Evolutionary conservation across 805 yeast genomes (phyloP).

Genomic region (Candida chilensis): DNA sequence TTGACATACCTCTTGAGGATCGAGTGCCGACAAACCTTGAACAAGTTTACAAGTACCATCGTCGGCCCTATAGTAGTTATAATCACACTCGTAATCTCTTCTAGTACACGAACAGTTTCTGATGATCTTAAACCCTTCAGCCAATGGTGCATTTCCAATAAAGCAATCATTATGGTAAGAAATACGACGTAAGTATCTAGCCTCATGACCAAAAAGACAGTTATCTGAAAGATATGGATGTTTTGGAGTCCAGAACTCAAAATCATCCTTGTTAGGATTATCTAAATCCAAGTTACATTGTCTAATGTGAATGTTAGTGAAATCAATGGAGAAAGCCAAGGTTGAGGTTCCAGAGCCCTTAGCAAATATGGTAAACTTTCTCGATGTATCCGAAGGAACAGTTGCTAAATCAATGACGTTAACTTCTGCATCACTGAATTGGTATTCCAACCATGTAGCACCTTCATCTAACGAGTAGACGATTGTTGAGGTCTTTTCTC

Average conservation of each 20-base stretch:
- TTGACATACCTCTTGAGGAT: conserved; percentile 51
- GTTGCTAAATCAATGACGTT: conserved; percentile 70
- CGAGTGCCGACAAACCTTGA: conserved; percentile 61
- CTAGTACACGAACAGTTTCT: conserved; percentile 79
- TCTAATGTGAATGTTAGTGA: conserved; percentile 37
- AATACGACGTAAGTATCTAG: conserved; percentile 48
- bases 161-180: conserved; percentile 56
- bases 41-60: conserved; percentile 87
- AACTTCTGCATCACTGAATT: conserved; percentile 51
- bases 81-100: conserved; percentile 90
- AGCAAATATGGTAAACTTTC: conserved; percentile 64
- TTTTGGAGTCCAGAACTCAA: conserved; percentile 53
- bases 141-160: conserved; percentile 56
- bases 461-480: conserved; percentile 77
- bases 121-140: conserved; percentile 43
- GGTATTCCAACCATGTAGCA: conserved; percentile 56
- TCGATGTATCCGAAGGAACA: conserved; percentile 84
- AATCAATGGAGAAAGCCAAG: conserved; percentile 45
- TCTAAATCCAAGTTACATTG: conserved; percentile 45
- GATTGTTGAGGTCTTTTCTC: conserved; percentile 47
- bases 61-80: conserved; percentile 56
- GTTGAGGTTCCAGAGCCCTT: conserved; percentile 32
- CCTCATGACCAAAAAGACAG: conserved; percentile 68
- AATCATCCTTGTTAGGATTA: conserved; percentile 42
- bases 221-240: conserved; percentile 40